Evolutionary conservation across 2,329 filamentous ascomycete genomes (phyloP), one percentile per base, ranked within the genome.

Genomic region (Fusarium sp.): DNA sequence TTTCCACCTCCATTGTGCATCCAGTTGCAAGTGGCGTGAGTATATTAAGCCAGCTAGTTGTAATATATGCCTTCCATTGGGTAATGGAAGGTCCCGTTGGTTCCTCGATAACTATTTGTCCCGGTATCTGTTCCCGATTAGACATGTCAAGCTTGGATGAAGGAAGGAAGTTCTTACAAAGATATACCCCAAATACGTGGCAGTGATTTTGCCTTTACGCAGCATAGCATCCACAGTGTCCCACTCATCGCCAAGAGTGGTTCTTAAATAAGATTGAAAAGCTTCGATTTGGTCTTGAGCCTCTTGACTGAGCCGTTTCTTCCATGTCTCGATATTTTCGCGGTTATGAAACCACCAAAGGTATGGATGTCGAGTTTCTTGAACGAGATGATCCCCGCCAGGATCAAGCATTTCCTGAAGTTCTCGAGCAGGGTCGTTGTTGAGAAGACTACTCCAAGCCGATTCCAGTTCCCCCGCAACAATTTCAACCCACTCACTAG

Each of bases 51-150:
- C 39, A 56, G 17, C 10, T 35, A 0, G 9, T 35, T 10, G 39
- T 1, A 13, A 29, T 35, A 25, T 45, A 35, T 9, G 29, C 39
- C 27, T 27, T 6, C 38, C n/a, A 35, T n/a, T 35, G 53, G 18
- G 53, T 10, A 5, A 4, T 4, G 1, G 38, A 35, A 1, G 5
- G 1, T 0, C 53, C 38, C 2, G 7, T 13, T 1, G 20, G 29
- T 1, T 44, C 25, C 3, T n/a, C 20, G 1, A 56, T n/a, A 1
- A 56, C 18, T 2, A 45, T 35, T 11, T 56, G 53, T 4, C 53
- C 53, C 6, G 53, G 53, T 12, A n/a, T 29, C 53, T 56, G 13
- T 27, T 1, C 4, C 0, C 6, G 0, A 5, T 56, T 17, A 56
- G 53, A 17, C 10, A 4, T 17, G 4, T 2, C 13, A 18, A 1